A percentile compares a stretch with the other conserved stretches of the same genome.
Evolutionary conservation across 1,284 basidiomycete genomes (phyloP).

Genomic region (Ustilago bromivora): DNA sequence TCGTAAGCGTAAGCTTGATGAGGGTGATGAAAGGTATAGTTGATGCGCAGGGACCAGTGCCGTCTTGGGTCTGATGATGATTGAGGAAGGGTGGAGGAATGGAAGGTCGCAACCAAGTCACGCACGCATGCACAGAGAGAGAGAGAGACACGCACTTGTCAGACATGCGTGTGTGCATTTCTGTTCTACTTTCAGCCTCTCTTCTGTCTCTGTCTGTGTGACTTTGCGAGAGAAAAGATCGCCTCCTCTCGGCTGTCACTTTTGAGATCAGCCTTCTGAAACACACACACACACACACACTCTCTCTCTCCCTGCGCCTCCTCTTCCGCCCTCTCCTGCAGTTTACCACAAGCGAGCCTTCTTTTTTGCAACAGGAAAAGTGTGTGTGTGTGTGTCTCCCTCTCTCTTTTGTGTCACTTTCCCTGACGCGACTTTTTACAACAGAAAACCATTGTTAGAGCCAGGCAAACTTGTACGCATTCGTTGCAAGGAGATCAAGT

Average conservation of each 20-base stretch:
- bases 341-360: slow-evolving; percentile 1
- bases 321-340: background rate
- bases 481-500: slow-evolving; percentile 1
- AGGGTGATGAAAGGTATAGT: slow-evolving; percentile 1
- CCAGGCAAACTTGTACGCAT: background rate
- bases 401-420: background rate
- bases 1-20: background rate
- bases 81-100: slow-evolving; percentile 1
- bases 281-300: slow-evolving; percentile 6
- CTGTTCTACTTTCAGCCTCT: background rate
- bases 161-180: slow-evolving; percentile 9
- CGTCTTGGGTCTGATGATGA: background rate
- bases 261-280: background rate
- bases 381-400: too few relatives aligned
- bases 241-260: slow-evolving; percentile 1
- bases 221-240: background rate
- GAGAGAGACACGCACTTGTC: background rate
- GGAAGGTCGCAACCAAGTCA: background rate
- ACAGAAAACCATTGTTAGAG: background rate
- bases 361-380: background rate
- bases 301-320: background rate
- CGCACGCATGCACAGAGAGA: background rate
- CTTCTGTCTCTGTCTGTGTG: background rate
- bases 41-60: background rate
- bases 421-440: background rate